phyloP scores from a whole-genome alignment of 192 early-diverging fungal genomes.

The Podila horticola region DNA sequence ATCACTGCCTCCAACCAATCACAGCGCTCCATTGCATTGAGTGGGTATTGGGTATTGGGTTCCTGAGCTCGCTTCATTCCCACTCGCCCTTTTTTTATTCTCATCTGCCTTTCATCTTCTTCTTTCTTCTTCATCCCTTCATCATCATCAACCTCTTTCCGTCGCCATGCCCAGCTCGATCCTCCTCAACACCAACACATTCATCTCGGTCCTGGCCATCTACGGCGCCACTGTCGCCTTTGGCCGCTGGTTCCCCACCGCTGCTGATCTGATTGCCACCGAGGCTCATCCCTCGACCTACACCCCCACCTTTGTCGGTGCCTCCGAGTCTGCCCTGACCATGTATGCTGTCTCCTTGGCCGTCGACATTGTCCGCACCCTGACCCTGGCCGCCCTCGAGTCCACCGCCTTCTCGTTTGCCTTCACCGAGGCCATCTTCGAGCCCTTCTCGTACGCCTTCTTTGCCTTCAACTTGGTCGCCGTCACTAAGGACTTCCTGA shows the following conservation, averaged over 20 bases:
- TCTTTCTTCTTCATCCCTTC: background rate
- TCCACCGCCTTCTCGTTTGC: slow-evolving; percentile 17
- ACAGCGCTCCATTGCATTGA: background rate
- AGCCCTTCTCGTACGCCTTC: slow-evolving; percentile 10
- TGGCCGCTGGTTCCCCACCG: slow-evolving; percentile 4
- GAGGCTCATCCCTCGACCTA: slow-evolving; percentile 12
- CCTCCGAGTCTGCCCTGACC: background rate
- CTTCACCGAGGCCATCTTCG: slow-evolving; percentile 1
- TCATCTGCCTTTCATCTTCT: slow-evolving; percentile 2
- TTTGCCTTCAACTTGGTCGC: slow-evolving; percentile 1
- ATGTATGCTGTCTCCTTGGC: slow-evolving; percentile 2
- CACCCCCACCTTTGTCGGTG: background rate
- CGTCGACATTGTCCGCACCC: slow-evolving; percentile 8
- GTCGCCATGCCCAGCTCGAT: slow-evolving; percentile 5
- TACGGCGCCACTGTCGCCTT: slow-evolving; percentile 11
- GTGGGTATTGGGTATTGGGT: background rate
- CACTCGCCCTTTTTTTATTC: background rate
- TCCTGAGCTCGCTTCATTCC: background rate
- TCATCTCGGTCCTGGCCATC: slow-evolving; percentile 9
- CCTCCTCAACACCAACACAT: background rate
- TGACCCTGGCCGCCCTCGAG: slow-evolving; percentile 1
- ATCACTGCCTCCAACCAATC: background rate
- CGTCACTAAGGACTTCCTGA: slow-evolving; percentile 35
- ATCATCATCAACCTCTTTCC: background rate
- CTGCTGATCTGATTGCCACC: slow-evolving; percentile 11